Percentiles rank a stretch among this genome's conserved stretches.
phyloP scores from a whole-genome alignment of 192 early-diverging fungal genomes.

The Pilobolus umbonatus region DNA sequence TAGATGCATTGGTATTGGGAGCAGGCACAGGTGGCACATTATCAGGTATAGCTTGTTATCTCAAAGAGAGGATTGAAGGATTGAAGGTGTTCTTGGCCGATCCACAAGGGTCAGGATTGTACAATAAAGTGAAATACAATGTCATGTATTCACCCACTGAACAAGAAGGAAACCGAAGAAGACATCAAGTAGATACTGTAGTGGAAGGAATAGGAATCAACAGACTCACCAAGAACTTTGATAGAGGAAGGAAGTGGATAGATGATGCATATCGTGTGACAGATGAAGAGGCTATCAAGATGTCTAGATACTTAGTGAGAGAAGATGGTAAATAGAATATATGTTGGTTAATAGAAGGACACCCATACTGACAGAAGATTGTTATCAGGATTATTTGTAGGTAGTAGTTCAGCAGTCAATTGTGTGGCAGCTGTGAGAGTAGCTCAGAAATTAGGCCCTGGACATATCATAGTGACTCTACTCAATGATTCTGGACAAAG shows the following conservation, averaged over 20 bases:
- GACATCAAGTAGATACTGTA: slow-evolving; percentile 97
- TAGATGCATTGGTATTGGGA: slow-evolving; percentile 88
- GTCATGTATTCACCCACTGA: slow-evolving; percentile 88
- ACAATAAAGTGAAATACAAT: slow-evolving; percentile 85
- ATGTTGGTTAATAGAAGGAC: not conserved
- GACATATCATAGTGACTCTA: slow-evolving; percentile 88
- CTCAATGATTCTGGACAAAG: slow-evolving; percentile 88
- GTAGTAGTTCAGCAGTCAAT: slow-evolving; percentile 88
- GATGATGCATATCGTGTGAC: slow-evolving; percentile 81
- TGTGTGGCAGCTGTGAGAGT: slow-evolving; percentile 81
- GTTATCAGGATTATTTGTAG: slow-evolving; percentile 71
- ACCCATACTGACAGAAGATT: not conserved
- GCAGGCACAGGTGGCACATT: slow-evolving; percentile 91
- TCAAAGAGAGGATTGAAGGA: slow-evolving; percentile 61
- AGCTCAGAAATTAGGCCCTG: slow-evolving; percentile 77
- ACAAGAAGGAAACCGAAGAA: slow-evolving; percentile 79
- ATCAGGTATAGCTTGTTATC: slow-evolving; percentile 81
- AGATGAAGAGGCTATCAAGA: slow-evolving; percentile 84
- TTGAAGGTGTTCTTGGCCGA: slow-evolving; percentile 79
- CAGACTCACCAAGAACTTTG: slow-evolving; percentile 86
- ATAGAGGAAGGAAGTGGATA: slow-evolving; percentile 51
- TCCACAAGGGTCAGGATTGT: slow-evolving; percentile 89
- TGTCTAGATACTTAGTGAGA: slow-evolving; percentile 81
- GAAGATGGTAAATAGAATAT: slow-evolving; percentile 54
- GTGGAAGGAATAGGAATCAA: slow-evolving; percentile 97